phyloP scores from a whole-genome alignment of 441 rosid genomes.

The Croton laevigatus region DNA sequence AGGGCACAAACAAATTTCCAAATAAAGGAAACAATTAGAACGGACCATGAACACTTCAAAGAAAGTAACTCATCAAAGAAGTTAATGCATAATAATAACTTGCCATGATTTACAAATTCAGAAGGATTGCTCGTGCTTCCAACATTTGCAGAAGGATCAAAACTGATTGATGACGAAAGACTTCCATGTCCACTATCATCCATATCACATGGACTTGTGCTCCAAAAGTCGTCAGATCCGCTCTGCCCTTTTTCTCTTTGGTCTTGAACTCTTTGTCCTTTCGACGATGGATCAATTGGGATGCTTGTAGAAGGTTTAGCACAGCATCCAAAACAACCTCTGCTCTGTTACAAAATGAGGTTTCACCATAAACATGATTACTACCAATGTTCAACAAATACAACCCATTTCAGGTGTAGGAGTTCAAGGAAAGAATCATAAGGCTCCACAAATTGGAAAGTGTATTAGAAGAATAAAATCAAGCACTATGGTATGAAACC shows the following conservation, averaged over 20 bases:
- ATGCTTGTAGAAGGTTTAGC: conserved; percentile 39
- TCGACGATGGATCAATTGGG: conserved; percentile 49
- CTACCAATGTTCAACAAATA: conserved; percentile 17
- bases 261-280: conserved; percentile 44
- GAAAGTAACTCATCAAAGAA: not conserved
- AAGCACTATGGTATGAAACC: not conserved
- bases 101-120: conserved; percentile 76
- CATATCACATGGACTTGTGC: conserved; percentile 51
- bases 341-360: conserved; percentile 73
- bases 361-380: conserved; percentile 33
- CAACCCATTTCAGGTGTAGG: conserved; percentile 10
- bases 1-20: not conserved
- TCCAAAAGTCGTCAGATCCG: conserved; percentile 50
- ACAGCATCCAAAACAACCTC: conserved; percentile 85
- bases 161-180: conserved; percentile 48
- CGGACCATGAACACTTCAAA: not conserved
- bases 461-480: not conserved
- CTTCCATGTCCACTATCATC: conserved; percentile 46
- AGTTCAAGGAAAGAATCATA: not conserved
- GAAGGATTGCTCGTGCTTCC: conserved; percentile 52
- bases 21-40: not conserved
- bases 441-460: not conserved
- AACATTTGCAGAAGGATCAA: conserved; percentile 31
- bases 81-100: conserved; percentile 25
- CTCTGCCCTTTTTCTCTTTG: conserved; percentile 34